These are phyloP conservation scores for Cetradonia linearis DNA, from an alignment of 495 filamentous ascomycete genomes.

Conservation along the genomic window DNA sequence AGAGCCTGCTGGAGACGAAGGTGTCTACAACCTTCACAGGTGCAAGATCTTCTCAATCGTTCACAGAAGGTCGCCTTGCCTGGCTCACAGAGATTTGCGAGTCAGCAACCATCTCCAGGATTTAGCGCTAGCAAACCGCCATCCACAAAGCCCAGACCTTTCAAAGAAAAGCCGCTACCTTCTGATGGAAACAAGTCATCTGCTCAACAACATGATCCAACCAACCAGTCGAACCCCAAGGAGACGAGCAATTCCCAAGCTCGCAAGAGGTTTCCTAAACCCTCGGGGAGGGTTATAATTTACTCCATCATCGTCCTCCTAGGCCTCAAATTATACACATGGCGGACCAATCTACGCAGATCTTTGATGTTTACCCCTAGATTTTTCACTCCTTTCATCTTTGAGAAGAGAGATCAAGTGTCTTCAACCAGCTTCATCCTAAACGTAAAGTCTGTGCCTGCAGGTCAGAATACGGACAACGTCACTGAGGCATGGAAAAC, in stretches of 20 bases:
- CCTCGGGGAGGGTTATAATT: conserved; percentile 22
- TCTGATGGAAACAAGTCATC: neutral
- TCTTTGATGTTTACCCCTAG: conserved; percentile 32
- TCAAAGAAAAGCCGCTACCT: neutral
- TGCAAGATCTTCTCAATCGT: neutral
- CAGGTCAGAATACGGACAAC: conserved; percentile 32
- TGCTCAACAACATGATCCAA: neutral
- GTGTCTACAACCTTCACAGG: neutral
- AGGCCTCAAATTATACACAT: conserved; percentile 16
- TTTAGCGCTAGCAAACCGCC: conserved; percentile 2
- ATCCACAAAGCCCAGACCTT: neutral
- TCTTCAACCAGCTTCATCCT: conserved; percentile 69
- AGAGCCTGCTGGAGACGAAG: neutral
- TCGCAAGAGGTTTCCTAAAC: neutral
- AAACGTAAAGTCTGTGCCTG: conserved; percentile 33
- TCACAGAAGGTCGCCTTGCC: neutral
- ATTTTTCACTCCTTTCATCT: conserved; percentile 45
- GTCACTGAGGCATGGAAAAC: conserved; percentile 44
- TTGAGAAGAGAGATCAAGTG: conserved; percentile 56
- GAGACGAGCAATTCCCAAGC: neutral
- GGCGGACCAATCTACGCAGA: conserved; percentile 17
- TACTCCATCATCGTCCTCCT: conserved; percentile 5
- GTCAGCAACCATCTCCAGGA: conserved; percentile 1
- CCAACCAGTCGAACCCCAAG: neutral
- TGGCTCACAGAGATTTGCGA: neutral